Evolutionary conservation across 2,329 filamentous ascomycete genomes (phyloP).

Genomic region (Coniochaeta sp.): DNA sequence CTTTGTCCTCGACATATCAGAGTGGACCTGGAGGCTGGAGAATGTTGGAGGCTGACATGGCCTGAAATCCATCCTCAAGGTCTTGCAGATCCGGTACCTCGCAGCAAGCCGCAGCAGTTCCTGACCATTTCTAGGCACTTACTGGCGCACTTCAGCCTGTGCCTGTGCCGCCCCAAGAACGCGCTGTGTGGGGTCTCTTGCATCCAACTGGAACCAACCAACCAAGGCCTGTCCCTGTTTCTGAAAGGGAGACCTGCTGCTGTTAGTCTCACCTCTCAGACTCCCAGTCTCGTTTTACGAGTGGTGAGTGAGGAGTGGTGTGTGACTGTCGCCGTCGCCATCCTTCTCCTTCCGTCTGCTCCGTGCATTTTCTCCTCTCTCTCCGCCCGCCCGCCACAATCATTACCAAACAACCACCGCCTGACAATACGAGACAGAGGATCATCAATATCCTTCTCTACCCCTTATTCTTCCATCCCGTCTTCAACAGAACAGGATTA

Average conservation of each 20-base stretch:
- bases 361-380: background rate
- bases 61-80: too few species aligned
- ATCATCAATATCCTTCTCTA: too few species aligned
- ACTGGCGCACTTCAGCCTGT: constrained; percentile 18
- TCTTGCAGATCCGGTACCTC: constrained; percentile 4
- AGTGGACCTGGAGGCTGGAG: too few species aligned
- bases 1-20: background rate
- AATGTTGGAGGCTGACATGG: too few species aligned
- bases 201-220: constrained; percentile 10
- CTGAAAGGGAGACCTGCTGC: too few species aligned
- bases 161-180: constrained; percentile 16
- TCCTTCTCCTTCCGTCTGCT: background rate
- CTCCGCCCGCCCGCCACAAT: background rate
- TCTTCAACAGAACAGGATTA: too few species aligned
- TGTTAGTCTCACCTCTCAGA: too few species aligned
- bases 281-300: too few species aligned
- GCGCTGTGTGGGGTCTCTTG: background rate
- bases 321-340: background rate
- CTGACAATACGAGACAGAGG: too few species aligned
- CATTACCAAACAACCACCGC: background rate
- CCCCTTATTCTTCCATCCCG: too few species aligned
- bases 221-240: constrained; percentile 4
- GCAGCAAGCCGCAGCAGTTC: constrained; percentile 1
- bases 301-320: too few species aligned
- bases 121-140: too few species aligned